These are phyloP conservation scores for Cyclotella cryptica DNA, from an alignment of 108 stramenopile genomes.

Conservation along the genomic window DNA sequence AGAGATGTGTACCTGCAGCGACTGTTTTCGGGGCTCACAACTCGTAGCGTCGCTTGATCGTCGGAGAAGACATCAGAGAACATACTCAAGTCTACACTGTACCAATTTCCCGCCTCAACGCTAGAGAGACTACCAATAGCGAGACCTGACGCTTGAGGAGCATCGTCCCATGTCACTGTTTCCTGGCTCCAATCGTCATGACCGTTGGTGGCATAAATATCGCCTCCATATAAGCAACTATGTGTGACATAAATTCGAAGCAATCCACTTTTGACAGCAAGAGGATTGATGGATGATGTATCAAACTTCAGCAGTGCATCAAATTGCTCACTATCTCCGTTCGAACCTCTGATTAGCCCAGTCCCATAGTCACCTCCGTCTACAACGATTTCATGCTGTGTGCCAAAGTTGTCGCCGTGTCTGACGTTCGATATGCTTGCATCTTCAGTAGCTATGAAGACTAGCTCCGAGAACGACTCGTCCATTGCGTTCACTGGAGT, in stretches of 20 bases:
- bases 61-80: not conserved
- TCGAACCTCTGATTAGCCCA: constrained; percentile 3
- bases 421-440: constrained; percentile 2
- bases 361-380: constrained; percentile 10
- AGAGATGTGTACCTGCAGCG: constrained; percentile 4
- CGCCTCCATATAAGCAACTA: not conserved
- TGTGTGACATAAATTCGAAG: constrained; percentile 1
- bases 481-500: not conserved
- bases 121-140: not conserved
- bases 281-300: not conserved
- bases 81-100: constrained; percentile 1
- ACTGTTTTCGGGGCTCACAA: not conserved
- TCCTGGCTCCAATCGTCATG: constrained; percentile 8
- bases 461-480: not conserved
- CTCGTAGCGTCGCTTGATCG: not conserved
- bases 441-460: not conserved
- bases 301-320: constrained; percentile 16
- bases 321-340: constrained; percentile 13
- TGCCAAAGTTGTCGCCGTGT: not conserved
- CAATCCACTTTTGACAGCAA: not conserved
- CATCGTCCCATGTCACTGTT: constrained; percentile 9
- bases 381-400: constrained; percentile 10
- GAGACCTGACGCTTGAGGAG: not conserved
- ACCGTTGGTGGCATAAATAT: not conserved
- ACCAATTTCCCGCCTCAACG: not conserved